Conservation (phyloP, 225 moss, liverwort and hornwort species). For the Pleurozium schreberi region DNA sequence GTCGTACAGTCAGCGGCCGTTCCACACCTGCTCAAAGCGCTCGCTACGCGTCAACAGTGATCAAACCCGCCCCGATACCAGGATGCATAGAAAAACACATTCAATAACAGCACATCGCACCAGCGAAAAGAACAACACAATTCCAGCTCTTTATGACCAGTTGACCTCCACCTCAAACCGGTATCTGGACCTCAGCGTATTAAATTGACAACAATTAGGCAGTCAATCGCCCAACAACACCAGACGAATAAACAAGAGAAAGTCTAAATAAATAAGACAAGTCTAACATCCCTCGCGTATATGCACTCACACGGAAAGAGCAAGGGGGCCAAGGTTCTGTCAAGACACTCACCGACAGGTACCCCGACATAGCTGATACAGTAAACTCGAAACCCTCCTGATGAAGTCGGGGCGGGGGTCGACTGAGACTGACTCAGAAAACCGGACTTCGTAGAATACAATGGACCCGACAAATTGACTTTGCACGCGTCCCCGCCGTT, state of each 20-base stretch:
- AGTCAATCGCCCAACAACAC: background rate
- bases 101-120: background rate
- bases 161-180: background rate
- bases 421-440: constrained; percentile 17
- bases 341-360: constrained; percentile 23
- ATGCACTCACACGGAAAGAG: background rate
- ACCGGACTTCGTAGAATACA: constrained; percentile 16
- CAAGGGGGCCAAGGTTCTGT: background rate
- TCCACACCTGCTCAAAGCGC: background rate
- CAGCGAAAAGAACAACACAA: background rate
- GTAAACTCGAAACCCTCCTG: constrained; percentile 41
- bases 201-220: background rate
- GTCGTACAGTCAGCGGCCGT: background rate
- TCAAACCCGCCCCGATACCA: background rate
- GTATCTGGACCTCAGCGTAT: background rate
- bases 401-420: constrained; percentile 11
- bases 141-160: background rate
- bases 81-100: background rate
- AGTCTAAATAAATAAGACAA: background rate
- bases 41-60: background rate
- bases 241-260: background rate
- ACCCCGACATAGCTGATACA: constrained; percentile 54
- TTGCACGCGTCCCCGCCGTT: constrained; percentile 13
- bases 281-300: background rate
- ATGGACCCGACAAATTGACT: constrained; percentile 7